phyloP scores from a whole-genome alignment of 1,284 basidiomycete genomes.

The Cutaneotrichosporon cutaneum region DNA sequence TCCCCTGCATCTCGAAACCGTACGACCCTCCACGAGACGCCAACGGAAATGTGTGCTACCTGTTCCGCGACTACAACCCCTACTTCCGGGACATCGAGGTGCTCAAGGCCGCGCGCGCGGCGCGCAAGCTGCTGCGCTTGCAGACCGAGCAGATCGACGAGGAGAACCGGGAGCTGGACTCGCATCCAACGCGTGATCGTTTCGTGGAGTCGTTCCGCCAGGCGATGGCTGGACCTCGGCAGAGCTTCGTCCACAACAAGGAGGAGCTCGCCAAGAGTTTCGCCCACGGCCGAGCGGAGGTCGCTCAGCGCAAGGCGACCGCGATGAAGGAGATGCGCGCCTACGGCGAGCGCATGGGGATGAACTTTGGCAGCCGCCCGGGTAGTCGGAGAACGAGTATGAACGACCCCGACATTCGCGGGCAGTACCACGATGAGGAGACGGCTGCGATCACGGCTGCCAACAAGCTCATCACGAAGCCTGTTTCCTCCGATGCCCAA shows the following conservation, averaged over 20 bases:
- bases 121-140: constrained; percentile 49
- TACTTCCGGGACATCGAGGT: constrained; percentile 57
- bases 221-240: constrained; percentile 42
- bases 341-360: constrained; percentile 33
- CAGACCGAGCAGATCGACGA: constrained; percentile 48
- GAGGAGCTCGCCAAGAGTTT: constrained; percentile 44
- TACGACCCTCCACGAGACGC: constrained; percentile 51
- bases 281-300: constrained; percentile 43
- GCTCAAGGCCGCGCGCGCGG: constrained; percentile 55
- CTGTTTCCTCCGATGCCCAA: constrained; percentile 36
- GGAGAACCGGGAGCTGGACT: constrained; percentile 31
- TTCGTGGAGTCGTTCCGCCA: constrained; percentile 47
- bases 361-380: constrained; percentile 1
- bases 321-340: constrained; percentile 47
- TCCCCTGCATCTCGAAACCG: constrained; percentile 50
- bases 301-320: constrained; percentile 40
- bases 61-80: constrained; percentile 59
- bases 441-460: constrained; percentile 33
- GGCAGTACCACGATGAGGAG: constrained; percentile 27
- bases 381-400: constrained; percentile 13
- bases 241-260: constrained; percentile 39
- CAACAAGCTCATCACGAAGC: constrained; percentile 20
- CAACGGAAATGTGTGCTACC: constrained; percentile 48
- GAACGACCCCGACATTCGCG: constrained; percentile 9
- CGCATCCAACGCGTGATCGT: constrained; percentile 30